phyloP scores from a whole-genome alignment of 192 early-diverging fungal genomes.

The Coemansia sp. region DNA sequence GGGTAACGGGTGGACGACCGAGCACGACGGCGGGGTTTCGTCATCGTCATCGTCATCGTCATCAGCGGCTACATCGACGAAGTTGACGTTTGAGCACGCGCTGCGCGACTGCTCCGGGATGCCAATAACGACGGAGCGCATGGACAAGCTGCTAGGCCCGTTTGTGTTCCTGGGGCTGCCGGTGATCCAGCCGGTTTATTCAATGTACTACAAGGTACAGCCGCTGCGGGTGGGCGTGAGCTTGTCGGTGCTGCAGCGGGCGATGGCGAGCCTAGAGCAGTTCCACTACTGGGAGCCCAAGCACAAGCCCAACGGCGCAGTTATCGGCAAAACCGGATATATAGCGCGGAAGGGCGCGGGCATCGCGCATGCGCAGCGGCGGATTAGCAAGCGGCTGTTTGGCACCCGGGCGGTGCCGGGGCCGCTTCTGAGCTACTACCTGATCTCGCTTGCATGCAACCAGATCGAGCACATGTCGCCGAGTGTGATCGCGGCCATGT shows the following conservation, averaged over 20 bases:
- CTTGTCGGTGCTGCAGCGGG: not conserved
- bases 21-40: not conserved
- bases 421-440: conserved; percentile 20
- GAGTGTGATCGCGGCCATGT: conserved; percentile 2
- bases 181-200: conserved; percentile 12
- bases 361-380: not conserved
- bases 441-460: conserved; percentile 14
- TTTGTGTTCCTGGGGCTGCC: conserved; percentile 17
- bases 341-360: conserved; percentile 10
- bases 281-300: conserved; percentile 6
- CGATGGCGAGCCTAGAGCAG: conserved; percentile 12
- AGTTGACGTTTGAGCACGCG: not conserved
- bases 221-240: conserved; percentile 7
- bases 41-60: not conserved
- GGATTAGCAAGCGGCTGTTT: conserved; percentile 15
- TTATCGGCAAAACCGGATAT: not conserved
- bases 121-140: conserved; percentile 9
- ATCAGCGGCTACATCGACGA: not conserved
- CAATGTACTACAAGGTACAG: conserved; percentile 14
- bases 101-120: conserved; percentile 9
- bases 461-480: not conserved
- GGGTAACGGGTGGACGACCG: not conserved
- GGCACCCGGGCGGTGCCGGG: conserved; percentile 4
- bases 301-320: not conserved
- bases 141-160: conserved; percentile 22